Evolutionary conservation across 1,284 basidiomycete species (phyloP).

Genomic region (Vanrija humicola): DNA sequence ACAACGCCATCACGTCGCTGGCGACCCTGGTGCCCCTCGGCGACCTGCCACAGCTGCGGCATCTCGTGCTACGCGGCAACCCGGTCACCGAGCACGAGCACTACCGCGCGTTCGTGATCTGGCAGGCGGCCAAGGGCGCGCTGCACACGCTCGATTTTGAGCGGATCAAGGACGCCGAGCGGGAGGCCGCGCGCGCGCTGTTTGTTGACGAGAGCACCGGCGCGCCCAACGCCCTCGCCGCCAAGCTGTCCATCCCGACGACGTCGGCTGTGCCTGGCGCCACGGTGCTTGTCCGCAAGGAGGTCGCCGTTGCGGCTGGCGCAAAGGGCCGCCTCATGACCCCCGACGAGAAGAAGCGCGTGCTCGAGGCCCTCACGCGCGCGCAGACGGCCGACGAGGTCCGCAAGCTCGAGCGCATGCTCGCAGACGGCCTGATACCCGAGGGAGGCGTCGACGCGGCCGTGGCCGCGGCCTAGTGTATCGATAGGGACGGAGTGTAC

Average conservation of each 20-base stretch:
- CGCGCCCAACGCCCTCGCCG: conserved; percentile 74
- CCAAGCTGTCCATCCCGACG: conserved; percentile 68
- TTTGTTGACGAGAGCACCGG: conserved; percentile 69
- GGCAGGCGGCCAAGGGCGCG: conserved; percentile 53
- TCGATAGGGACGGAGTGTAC: background rate
- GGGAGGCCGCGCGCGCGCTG: conserved; percentile 64
- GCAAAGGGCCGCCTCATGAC: conserved; percentile 72
- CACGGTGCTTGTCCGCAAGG: conserved; percentile 22
- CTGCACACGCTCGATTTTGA: conserved; percentile 95
- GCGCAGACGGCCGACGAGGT: conserved; percentile 90
- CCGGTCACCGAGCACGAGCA: conserved; percentile 89
- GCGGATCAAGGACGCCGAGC: conserved; percentile 89
- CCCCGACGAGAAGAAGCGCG: conserved; percentile 82
- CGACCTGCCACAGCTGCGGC: conserved; percentile 71
- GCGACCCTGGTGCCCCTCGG: conserved; percentile 76
- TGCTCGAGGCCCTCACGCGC: conserved; percentile 82
- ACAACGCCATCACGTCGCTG: conserved; percentile 64
- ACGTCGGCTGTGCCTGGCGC: conserved; percentile 62
- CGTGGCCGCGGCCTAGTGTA: background rate
- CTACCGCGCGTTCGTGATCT: conserved; percentile 82
- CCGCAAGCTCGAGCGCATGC: conserved; percentile 75
- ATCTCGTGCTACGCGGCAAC: conserved; percentile 81
- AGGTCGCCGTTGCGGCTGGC: conserved; percentile 50
- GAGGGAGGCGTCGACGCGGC: conserved; percentile 35
- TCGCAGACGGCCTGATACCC: conserved; percentile 80